These are phyloP conservation scores for Didymella lethalis DNA, from an alignment of 2,329 filamentous ascomycete genomes.

Conservation along the genomic window DNA sequence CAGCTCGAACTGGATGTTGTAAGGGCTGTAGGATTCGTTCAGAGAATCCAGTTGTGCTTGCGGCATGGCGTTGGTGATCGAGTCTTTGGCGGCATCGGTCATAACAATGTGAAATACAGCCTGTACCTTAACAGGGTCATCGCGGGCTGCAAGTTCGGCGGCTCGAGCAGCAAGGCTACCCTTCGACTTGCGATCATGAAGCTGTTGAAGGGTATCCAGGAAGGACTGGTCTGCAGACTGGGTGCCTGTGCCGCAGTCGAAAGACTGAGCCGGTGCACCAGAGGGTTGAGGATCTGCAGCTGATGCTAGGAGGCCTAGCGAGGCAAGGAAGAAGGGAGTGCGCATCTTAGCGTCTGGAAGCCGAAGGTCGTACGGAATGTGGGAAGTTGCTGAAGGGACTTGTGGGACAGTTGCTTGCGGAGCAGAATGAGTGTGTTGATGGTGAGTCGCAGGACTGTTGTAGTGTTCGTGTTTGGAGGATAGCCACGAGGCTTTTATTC, in stretches of 20 bases:
- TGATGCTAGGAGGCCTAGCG: slow-evolving; percentile 33
- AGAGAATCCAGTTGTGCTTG: slow-evolving; percentile 49
- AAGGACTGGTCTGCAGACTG: slow-evolving; percentile 50
- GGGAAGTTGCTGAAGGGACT: slow-evolving; percentile 15
- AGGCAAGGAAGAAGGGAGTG: slow-evolving; percentile 45
- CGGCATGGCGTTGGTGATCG: slow-evolving; percentile 54
- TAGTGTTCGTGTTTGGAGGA: slow-evolving; percentile 26
- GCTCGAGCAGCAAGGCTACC: slow-evolving; percentile 41
- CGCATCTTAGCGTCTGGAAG: slow-evolving; percentile 33
- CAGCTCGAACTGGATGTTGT: slow-evolving; percentile 62
- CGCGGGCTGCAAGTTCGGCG: slow-evolving; percentile 30
- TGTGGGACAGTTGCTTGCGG: slow-evolving; percentile 22
- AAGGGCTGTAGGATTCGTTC: slow-evolving; percentile 57
- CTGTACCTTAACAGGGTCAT: slow-evolving; percentile 49
- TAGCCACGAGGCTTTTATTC: slow-evolving; percentile 39
- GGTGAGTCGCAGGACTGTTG: slow-evolving; percentile 15
- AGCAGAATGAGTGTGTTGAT: slow-evolving; percentile 27
- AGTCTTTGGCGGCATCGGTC: slow-evolving; percentile 46
- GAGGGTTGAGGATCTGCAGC: slow-evolving; percentile 26
- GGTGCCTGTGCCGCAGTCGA: slow-evolving; percentile 54
- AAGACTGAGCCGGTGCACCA: slow-evolving; percentile 40
- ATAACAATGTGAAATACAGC: slow-evolving; percentile 57
- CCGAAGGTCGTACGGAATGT: slow-evolving; percentile 32
- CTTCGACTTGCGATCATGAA: slow-evolving; percentile 41
- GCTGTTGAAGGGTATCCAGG: slow-evolving; percentile 47